Evolutionary conservation across 108 stramenopile genomes (phyloP).

Genomic region (Fragilariopsis cylindrus): DNA sequence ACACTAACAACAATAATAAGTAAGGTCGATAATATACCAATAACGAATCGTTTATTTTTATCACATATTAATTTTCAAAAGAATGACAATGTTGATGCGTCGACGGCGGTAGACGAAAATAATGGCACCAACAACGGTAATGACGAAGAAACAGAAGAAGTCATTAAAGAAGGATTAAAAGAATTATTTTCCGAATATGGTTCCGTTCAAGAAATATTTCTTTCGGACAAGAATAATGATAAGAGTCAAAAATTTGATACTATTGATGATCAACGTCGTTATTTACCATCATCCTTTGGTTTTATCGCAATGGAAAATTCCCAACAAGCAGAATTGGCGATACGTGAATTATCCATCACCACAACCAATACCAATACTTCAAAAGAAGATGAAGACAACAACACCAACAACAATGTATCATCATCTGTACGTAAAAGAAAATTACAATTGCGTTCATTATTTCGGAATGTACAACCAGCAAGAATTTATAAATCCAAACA

Average conservation of each 20-base stretch:
- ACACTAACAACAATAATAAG: no score
- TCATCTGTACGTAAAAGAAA: not conserved
- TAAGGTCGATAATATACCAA: not conserved
- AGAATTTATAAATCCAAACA: conserved; percentile 9
- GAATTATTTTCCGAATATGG: conserved; percentile 20
- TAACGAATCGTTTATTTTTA: conserved; percentile 9
- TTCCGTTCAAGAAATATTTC: conserved; percentile 18
- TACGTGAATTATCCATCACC: no score
- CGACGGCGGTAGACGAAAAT: not conserved
- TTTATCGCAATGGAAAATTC: conserved; percentile 27
- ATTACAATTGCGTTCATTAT: not conserved
- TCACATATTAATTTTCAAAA: conserved; percentile 8
- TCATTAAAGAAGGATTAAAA: not conserved
- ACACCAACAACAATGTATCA: no score
- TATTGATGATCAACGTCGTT: not conserved
- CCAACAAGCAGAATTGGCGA: conserved; percentile 9
- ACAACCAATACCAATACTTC: not conserved
- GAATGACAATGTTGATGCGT: no score
- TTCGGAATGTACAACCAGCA: not conserved
- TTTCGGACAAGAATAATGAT: conserved; percentile 1
- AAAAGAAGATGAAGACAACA: not conserved
- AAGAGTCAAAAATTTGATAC: not conserved
- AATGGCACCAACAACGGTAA: not conserved
- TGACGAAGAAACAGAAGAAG: not conserved
- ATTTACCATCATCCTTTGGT: conserved; percentile 15